A percentile compares a stretch with the other conserved stretches of the same genome.
Conservation (phyloP, 805 yeast genomes). For the Ogataea parapolymorpha region DNA sequence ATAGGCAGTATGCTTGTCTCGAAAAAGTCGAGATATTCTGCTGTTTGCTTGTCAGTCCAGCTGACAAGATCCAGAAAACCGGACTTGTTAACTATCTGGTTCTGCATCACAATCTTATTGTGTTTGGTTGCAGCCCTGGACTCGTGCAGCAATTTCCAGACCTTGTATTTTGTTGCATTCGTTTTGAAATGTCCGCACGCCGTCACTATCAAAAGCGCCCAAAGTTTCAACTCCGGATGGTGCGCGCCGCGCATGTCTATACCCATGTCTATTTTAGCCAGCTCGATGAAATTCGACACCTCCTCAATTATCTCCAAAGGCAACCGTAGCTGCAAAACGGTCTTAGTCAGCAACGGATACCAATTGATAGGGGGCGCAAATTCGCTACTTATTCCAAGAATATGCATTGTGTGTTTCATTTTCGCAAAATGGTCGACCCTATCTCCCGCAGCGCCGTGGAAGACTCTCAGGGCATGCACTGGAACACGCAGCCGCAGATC, state of each 20-base stretch:
- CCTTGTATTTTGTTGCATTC: conserved; percentile 18
- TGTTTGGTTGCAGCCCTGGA: conserved; percentile 2
- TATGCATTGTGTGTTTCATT: conserved; percentile 8
- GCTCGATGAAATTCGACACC: conserved; percentile 29
- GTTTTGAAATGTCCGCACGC: conserved; percentile 33
- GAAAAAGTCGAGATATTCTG: conserved; percentile 51
- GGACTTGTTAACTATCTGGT: conserved; percentile 23
- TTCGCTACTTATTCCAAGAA: conserved; percentile 5
- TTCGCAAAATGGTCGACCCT: conserved; percentile 10
- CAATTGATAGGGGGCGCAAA: conserved; percentile 25
- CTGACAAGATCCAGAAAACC: conserved; percentile 36
- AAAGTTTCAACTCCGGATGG: conserved; percentile 39
- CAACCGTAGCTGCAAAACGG: conserved; percentile 41
- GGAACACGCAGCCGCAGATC: conserved; percentile 19
- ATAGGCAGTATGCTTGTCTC: conserved; percentile 25
- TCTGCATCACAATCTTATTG: conserved; percentile 13
- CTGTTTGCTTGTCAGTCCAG: conserved; percentile 48
- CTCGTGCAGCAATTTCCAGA: conserved; percentile 30
- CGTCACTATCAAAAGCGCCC: conserved; percentile 32
- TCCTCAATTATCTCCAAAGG: conserved; percentile 48
- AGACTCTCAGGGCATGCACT: conserved; percentile 11
- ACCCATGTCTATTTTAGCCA: conserved; percentile 12
- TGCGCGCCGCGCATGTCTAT: background rate
- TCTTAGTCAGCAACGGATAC: conserved; percentile 40
- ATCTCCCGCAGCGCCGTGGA: conserved; percentile 18